Evolutionary conservation across 192 early-diverging fungal genomes (phyloP).

Genomic region (Entomortierella lignicola): DNA sequence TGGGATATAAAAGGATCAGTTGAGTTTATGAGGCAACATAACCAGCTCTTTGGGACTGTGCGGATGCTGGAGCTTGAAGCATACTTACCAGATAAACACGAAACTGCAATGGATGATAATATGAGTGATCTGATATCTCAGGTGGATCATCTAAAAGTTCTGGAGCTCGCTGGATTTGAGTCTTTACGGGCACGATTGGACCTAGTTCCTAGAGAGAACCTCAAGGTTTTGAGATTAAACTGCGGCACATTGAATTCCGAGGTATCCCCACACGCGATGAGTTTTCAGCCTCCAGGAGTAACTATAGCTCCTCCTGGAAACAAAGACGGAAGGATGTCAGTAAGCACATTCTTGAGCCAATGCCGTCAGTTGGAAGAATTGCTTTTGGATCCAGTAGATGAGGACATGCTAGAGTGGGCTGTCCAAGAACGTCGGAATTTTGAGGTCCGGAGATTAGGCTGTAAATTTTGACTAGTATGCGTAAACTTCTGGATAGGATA

Average conservation of each 20-base stretch:
- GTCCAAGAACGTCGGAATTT: conserved; percentile 34
- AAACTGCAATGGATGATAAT: conserved; percentile 28
- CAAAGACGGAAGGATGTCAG: conserved; percentile 10
- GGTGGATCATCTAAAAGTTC: conserved; percentile 23
- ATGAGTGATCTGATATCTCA: conserved; percentile 25
- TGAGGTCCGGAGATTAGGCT: conserved; percentile 10
- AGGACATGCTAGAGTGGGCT: conserved; percentile 44
- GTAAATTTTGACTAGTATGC: too few relatives aligned
- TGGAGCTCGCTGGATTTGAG: conserved; percentile 44
- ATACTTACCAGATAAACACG: conserved; percentile 29
- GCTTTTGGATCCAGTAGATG: conserved; percentile 28
- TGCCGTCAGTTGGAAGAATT: conserved; percentile 46
- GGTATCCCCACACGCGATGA: background rate
- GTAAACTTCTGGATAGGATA: too few relatives aligned
- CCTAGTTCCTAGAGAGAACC: conserved; percentile 8
- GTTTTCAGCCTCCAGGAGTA: background rate
- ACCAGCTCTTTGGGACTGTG: conserved; percentile 37
- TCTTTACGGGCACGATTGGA: conserved; percentile 14
- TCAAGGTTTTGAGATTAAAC: conserved; percentile 43
- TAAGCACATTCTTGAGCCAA: conserved; percentile 32
- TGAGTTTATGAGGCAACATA: conserved; percentile 41
- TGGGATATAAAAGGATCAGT: conserved; percentile 41
- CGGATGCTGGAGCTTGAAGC: conserved; percentile 43
- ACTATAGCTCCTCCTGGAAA: background rate
- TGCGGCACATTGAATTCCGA: conserved; percentile 24